Base-by-base conservation (phyloP, 106 monocot genomes). In the Amphibolis antarctica region DNA sequence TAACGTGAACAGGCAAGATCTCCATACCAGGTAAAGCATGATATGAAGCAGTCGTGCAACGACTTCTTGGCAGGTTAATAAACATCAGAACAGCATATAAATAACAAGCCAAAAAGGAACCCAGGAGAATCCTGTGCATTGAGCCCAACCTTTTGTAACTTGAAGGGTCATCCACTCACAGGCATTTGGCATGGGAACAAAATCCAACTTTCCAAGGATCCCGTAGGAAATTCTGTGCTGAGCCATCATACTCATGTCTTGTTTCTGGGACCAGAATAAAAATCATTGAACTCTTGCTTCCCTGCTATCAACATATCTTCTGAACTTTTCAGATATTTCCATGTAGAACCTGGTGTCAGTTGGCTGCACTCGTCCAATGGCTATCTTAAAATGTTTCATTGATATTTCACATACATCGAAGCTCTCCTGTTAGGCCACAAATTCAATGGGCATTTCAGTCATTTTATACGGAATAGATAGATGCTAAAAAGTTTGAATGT, bases 291-390 rank as follows among this genome's bases (percentile, higher is more conserved):
- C 24, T 53, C 53, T 61, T 3, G 42, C 17, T 61, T 64, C 73
- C 51, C 62, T 45, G 12, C 29, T 23, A 55, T 76, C 65, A 42
- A 85, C 79, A 23, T 76, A 64, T 65, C 79, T 81, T 30, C 79
- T 57, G 65, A 84, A 92, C 53, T 86, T 78, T 12, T 62, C 66
- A 27, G 77, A 73, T 49, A 91, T 70, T 42, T 83, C 68, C 68
- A 65, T 60, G 36, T 80, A 96, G 57, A 85, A 85, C 70, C 66
- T 64, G n/a, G 78, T 49, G 76, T 90, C 79, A 64, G 84, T 71
- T 54, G 96, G 86, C 25, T 59, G 75, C 11, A 82, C 87, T 30
- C 73, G 82, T 42, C 57, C 46, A 12, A 92, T 62, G n/a, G 75
- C 92, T 36, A 62, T 58, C 65, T 73, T 66, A 66, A 92, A 92